These are phyloP conservation scores for Erythrobasidium hasegawianum DNA, from an alignment of 1,284 basidiomycete species.

Conservation along the genomic window DNA sequence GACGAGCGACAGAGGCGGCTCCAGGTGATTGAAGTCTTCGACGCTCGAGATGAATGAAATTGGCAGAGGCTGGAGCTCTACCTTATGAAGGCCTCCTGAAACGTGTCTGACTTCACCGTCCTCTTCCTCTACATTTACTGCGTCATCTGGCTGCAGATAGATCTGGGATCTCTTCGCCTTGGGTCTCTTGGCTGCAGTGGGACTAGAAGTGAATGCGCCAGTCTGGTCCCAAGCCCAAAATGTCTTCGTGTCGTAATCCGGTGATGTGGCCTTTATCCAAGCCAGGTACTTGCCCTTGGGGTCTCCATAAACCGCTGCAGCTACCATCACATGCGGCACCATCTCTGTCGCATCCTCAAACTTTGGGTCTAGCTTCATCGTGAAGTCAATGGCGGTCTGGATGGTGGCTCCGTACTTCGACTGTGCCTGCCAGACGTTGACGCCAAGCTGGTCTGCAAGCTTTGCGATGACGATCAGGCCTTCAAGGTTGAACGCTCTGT, in stretches of 20 bases:
- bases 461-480: slow-evolving; percentile 64
- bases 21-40: too few relatives aligned
- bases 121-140: too few relatives aligned
- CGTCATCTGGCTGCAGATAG: too few relatives aligned
- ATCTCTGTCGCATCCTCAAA: slow-evolving; percentile 52
- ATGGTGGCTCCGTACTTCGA: slow-evolving; percentile 57
- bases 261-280: slow-evolving; percentile 4
- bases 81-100: too few relatives aligned
- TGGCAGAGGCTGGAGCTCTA: too few relatives aligned
- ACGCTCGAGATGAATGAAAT: too few relatives aligned
- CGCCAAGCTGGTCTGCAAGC: slow-evolving; percentile 56
- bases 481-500: slow-evolving; percentile 64
- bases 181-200: background rate
- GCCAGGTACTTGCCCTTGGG: slow-evolving; percentile 55
- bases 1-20: too few relatives aligned
- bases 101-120: too few relatives aligned
- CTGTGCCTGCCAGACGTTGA: slow-evolving; percentile 55
- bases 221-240: slow-evolving; percentile 12
- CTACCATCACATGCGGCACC: slow-evolving; percentile 57
- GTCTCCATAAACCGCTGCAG: slow-evolving; percentile 59
- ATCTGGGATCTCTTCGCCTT: background rate
- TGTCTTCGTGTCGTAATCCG: slow-evolving; percentile 22
- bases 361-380: slow-evolving; percentile 52
- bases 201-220: slow-evolving; percentile 3
- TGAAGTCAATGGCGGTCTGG: slow-evolving; percentile 58